Evolutionary conservation across 2,329 filamentous ascomycete species (phyloP).

Genomic region (Hymenoscyphus occultus): DNA sequence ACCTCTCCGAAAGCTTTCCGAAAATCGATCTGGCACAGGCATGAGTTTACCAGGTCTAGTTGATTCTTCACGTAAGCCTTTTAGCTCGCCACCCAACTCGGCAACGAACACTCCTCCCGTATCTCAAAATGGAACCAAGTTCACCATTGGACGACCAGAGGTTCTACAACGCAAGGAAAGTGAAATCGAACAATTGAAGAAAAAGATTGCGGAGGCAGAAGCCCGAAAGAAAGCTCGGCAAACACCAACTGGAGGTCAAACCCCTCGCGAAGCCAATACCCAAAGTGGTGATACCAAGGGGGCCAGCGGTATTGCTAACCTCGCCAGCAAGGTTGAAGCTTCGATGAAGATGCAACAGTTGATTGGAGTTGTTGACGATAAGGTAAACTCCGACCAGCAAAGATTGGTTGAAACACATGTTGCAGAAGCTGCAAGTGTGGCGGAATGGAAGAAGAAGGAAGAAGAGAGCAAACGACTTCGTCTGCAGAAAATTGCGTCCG

Average conservation of each 20-base stretch:
- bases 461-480: slow-evolving; percentile 34
- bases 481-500: slow-evolving; percentile 34
- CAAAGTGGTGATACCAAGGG: slow-evolving; percentile 12
- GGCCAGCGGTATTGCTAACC: slow-evolving; percentile 7
- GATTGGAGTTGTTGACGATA: slow-evolving; percentile 23
- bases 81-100: slow-evolving; percentile 27
- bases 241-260: slow-evolving; percentile 31
- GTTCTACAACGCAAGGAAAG: slow-evolving; percentile 52
- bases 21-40: slow-evolving; percentile 31
- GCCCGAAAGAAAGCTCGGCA: slow-evolving; percentile 30
- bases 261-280: slow-evolving; percentile 25
- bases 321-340: slow-evolving; percentile 27
- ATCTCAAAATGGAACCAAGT: slow-evolving; percentile 20
- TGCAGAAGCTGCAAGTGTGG: slow-evolving; percentile 26
- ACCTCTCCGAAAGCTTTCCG: slow-evolving; percentile 23
- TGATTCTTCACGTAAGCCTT: slow-evolving; percentile 38
- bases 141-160: slow-evolving; percentile 28
- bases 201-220: slow-evolving; percentile 37
- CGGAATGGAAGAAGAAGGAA: slow-evolving; percentile 27
- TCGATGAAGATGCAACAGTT: slow-evolving; percentile 32
- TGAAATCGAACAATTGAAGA: slow-evolving; percentile 59
- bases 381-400: slow-evolving; percentile 26
- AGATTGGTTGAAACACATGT: slow-evolving; percentile 30
- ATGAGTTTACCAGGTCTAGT: slow-evolving; percentile 47
- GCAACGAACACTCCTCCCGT: slow-evolving; percentile 29